Base-by-base conservation (phyloP, 2,329 filamentous ascomycete species). In the Fusarium penzigii region DNA sequence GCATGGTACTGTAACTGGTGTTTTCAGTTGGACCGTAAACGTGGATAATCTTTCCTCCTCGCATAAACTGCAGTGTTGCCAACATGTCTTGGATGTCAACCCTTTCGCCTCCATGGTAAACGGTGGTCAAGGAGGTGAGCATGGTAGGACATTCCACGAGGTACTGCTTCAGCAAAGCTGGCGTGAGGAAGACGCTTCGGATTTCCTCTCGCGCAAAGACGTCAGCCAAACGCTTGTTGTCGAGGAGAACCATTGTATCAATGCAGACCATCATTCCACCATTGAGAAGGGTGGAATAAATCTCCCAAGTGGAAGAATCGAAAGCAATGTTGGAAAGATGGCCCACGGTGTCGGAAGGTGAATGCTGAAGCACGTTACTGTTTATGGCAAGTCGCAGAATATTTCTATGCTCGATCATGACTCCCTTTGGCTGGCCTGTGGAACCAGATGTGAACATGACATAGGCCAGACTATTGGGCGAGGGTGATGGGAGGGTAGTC, bases 1-100 rank as follows among this genome's bases (percentile, higher is more conserved):
- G 57, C 3, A 42, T 11, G 0, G 52, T 52, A 29, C 59, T 58
- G 2, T 49, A 20, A 8, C 46, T 36, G 5, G 58, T 48, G n/a
- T 62, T 58, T 44, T 63, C 61, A 3, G 61, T 63, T 2, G 61
- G 59, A 2, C 60, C 58, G 17, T 61, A 63, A 0, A 36, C 42
- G 11, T 63, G 51, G 25, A 55, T 40, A 8, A 60, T 32, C 3
- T 43, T 47, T 14, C 51, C 42, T 9, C 42, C 32, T 36, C 13
- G 43, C 13, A 53, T 41, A 0, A 53, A 34, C 2, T 36, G 32
- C 4, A n/a, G 42, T 3, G 53, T 49, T 25, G 12, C 36, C 12
- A 46, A 13, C 2, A 49, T 44, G 16, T 58, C 59, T 7, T 42
- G 16, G 8, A 42, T n/a, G 12, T 61, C 41, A n/a, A 58, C 16